Evolutionary conservation across 176 grass and related monocot species (phyloP).

Genomic region (Thinopyrum elongatum): DNA sequence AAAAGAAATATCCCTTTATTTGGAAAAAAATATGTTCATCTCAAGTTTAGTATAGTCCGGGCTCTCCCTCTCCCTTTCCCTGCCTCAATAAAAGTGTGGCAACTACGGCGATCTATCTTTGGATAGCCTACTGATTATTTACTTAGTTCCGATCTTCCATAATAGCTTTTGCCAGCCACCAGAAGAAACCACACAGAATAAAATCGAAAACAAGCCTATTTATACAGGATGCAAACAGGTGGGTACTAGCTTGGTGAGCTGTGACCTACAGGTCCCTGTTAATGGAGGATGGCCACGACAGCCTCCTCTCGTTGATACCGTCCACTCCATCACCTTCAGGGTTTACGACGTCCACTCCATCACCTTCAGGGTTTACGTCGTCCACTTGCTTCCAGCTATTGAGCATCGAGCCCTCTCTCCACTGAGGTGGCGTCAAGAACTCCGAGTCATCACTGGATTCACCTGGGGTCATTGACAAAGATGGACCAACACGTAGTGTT

Average conservation of each 20-base stretch:
- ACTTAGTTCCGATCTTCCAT: background rate
- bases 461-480: slow-evolving; percentile 40
- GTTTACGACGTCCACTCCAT: slow-evolving; percentile 28
- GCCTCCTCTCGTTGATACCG: slow-evolving; percentile 53
- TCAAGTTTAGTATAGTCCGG: no score
- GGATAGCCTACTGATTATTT: background rate
- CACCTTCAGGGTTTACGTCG: slow-evolving; percentile 21
- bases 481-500: slow-evolving; percentile 60
- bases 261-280: slow-evolving; percentile 39
- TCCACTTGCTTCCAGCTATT: slow-evolving; percentile 52
- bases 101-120: no score
- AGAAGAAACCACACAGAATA: background rate
- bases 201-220: slow-evolving; percentile 11
- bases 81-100: no score
- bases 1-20: no score
- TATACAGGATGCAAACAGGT: background rate
- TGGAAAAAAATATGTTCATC: no score
- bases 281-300: slow-evolving; percentile 63
- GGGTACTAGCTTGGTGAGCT: background rate
- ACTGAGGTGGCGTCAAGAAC: slow-evolving; percentile 56
- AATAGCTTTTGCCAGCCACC: background rate
- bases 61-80: no score
- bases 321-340: slow-evolving; percentile 33
- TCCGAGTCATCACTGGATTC: slow-evolving; percentile 42
- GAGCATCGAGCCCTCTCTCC: slow-evolving; percentile 40